Evolutionary conservation across 176 grass and related monocot species (phyloP), one percentile per base, ranked within the genome.

Genomic region (Saccharum spontaneum): DNA sequence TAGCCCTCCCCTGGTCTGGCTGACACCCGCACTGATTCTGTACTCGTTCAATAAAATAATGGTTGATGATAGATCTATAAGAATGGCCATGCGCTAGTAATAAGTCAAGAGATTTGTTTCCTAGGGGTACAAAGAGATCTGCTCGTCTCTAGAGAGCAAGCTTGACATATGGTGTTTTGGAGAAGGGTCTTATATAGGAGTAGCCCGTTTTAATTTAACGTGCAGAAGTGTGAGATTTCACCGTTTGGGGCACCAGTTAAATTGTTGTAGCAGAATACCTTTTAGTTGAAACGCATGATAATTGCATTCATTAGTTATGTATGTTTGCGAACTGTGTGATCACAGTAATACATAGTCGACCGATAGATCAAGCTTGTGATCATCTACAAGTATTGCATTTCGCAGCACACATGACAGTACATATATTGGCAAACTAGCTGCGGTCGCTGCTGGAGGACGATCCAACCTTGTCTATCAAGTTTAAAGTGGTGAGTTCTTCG

Each of bases 381-480:
- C 68, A 22, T 1, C 18, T 41, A n/a, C 37, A 41, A 22, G 18
- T 31, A 69, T 4, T 38, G 33, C 16, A 69, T 67, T 36, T 38
- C 4, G 31, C 15, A 67, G 16, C 31, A 36, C 38, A 13, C 11
- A 43, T 41, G 67, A 23, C 67, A 70, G 10, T 10, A 60, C 2
- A 22, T 59, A 7, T 57, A 4, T 22, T 22, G 23, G 4, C 4
- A 62, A 62, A 62, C 59, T 62, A 62, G 38, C 0, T 20, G 40
- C 3, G 0, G 0, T 46, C 1, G 12, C 11, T 45, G 71, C 7
- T 30, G 14, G 71, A 72, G 23, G n/a, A n/a, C 55, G 38, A 41
- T 18, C 76, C 57, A 64, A 79, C 23, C 12, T 64, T 64, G 13
- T 64, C 76, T 3, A 79, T 38, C 76, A 79, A 2, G 57, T 79